phyloP scores from a whole-genome alignment of 768 basidiomycete genomes.

The Serendipita indica region DNA sequence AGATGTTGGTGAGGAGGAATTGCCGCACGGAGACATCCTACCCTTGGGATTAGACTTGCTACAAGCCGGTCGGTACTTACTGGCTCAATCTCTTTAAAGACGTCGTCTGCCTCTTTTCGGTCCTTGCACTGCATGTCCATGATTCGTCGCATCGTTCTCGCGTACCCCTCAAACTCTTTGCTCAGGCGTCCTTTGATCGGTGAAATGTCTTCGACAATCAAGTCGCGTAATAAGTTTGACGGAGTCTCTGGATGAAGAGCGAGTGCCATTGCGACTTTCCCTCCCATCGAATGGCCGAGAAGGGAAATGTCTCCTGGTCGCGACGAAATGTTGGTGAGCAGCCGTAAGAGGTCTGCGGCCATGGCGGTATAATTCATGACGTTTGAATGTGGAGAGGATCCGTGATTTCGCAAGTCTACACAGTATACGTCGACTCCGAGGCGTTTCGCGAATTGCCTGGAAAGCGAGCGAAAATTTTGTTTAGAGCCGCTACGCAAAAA shows the following conservation, averaged over 20 bases:
- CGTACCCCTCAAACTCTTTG: conserved; percentile 49
- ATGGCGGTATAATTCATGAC: conserved; percentile 67
- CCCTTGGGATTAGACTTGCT: neutral
- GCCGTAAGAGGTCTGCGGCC: conserved; percentile 62
- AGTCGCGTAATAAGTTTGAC: conserved; percentile 30
- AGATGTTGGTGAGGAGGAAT: conserved; percentile 71
- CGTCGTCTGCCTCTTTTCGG: conserved; percentile 53
- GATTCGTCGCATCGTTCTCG: conserved; percentile 59
- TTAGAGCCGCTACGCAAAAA: conserved; percentile 55
- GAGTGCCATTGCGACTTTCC: conserved; percentile 64
- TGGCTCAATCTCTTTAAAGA: conserved; percentile 46
- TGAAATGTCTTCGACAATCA: conserved; percentile 72
- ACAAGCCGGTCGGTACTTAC: conserved; percentile 24
- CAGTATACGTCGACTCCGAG: conserved; percentile 57
- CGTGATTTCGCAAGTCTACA: conserved; percentile 82
- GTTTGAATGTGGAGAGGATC: conserved; percentile 55
- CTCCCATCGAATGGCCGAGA: conserved; percentile 89
- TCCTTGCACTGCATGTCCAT: conserved; percentile 42
- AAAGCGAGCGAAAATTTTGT: conserved; percentile 74
- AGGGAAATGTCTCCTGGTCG: conserved; percentile 40
- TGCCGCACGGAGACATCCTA: conserved; percentile 63
- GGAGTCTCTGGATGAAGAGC: conserved; percentile 38
- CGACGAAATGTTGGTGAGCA: conserved; percentile 21
- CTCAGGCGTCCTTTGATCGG: conserved; percentile 46
- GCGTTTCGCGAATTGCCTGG: conserved; percentile 55